Evolutionary conservation across 179 eudicot genomes (phyloP).

Genomic region (Amaranthus tricolor): DNA sequence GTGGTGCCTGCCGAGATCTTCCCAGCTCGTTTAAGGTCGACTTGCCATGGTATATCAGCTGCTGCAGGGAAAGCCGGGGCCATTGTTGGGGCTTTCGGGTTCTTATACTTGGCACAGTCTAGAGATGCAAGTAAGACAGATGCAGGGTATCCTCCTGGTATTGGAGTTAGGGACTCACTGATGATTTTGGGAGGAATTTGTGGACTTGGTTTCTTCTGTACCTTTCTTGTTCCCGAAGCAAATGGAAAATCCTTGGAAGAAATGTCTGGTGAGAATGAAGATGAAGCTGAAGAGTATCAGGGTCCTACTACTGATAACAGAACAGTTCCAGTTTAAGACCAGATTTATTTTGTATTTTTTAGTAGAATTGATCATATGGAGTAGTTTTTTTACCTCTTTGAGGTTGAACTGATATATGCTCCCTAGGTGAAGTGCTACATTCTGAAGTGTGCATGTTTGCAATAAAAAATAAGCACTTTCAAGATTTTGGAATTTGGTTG

Average conservation of each 20-base stretch:
- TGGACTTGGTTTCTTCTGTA: constrained; percentile 20
- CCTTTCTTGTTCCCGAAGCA: constrained; percentile 27
- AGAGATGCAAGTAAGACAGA: constrained; percentile 13
- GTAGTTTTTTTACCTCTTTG: neutral
- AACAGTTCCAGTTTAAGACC: constrained; percentile 19
- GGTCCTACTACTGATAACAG: neutral
- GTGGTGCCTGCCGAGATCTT: constrained; percentile 30
- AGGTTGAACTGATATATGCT: neutral
- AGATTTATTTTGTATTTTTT: neutral
- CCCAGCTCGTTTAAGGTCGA: constrained; percentile 29
- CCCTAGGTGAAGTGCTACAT: neutral
- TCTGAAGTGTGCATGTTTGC: constrained; percentile 1
- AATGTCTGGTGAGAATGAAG: constrained; percentile 25
- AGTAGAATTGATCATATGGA: neutral
- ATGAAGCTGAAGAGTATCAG: constrained; percentile 5
- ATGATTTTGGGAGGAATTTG: constrained; percentile 22
- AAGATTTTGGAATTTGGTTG: neutral
- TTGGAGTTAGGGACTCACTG: constrained; percentile 18
- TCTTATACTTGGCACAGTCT: constrained; percentile 24
- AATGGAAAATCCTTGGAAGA: constrained; percentile 28
- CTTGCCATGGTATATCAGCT: constrained; percentile 25
- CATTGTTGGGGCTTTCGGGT: constrained; percentile 25
- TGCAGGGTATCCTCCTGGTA: constrained; percentile 27
- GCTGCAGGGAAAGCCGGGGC: constrained; percentile 33
- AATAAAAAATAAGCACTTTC: neutral